phyloP scores from a whole-genome alignment of 192 early-diverging fungal genomes.

The Phlyctochytrium arcticum region DNA sequence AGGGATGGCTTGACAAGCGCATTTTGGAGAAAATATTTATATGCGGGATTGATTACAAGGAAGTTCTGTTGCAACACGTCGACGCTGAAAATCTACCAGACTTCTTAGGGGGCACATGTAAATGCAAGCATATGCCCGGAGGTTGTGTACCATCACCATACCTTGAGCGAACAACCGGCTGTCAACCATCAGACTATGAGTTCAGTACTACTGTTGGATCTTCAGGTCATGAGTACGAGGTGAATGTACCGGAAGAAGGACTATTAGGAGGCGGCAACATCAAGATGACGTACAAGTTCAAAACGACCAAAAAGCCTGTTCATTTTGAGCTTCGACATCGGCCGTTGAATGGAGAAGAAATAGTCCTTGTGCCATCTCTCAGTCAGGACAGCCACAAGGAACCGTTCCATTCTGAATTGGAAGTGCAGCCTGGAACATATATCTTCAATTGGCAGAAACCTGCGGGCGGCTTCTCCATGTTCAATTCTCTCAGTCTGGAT shows the following conservation, averaged over 20 bases:
- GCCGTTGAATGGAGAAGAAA: conserved; percentile 11
- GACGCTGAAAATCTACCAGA: conserved; percentile 31
- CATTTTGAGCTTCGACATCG: conserved; percentile 27
- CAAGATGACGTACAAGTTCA: conserved; percentile 21
- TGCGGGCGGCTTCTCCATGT: conserved; percentile 19
- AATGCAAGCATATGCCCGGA: conserved; percentile 30
- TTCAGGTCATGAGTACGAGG: conserved; percentile 12
- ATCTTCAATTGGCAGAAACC: conserved; percentile 23
- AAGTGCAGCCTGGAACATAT: conserved; percentile 20
- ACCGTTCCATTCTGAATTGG: conserved; percentile 1
- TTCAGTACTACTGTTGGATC: conserved; percentile 11
- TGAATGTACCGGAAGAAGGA: conserved; percentile 17
- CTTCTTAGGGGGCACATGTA: conserved; percentile 31
- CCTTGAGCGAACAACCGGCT: neutral
- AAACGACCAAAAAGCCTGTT: conserved; percentile 17
- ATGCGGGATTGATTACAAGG: conserved; percentile 18
- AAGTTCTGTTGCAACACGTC: conserved; percentile 32
- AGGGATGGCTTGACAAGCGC: conserved; percentile 35
- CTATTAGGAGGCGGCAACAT: neutral
- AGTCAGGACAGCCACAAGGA: conserved; percentile 26
- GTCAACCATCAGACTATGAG: conserved; percentile 12
- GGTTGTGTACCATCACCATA: conserved; percentile 29
- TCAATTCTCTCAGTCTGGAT: conserved; percentile 12
- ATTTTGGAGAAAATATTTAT: conserved; percentile 36
- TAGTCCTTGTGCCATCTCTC: neutral